phyloP scores from a whole-genome alignment of 805 yeast species.

The Saccharomycopsis amapae region DNA sequence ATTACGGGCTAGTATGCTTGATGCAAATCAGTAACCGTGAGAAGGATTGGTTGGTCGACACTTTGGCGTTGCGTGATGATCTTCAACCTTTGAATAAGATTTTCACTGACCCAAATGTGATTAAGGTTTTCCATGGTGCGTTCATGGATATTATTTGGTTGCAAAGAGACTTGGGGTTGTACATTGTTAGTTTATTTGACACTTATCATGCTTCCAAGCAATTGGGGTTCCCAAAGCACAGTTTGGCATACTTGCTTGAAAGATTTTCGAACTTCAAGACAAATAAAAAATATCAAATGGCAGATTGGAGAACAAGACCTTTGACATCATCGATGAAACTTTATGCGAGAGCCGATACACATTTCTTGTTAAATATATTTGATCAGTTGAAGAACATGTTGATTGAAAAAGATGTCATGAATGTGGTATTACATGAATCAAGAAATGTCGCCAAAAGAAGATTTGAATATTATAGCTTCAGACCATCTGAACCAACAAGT shows the following conservation, averaged over 20 bases:
- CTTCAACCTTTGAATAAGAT: conserved; percentile 59
- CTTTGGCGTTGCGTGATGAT: conserved; percentile 70
- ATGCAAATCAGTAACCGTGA: conserved; percentile 85
- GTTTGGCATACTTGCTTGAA: conserved; percentile 80
- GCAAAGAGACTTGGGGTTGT: conserved; percentile 89
- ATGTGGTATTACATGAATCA: conserved; percentile 65
- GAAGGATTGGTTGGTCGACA: conserved; percentile 84
- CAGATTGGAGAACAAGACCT: conserved; percentile 95
- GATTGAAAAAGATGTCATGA: conserved; percentile 42
- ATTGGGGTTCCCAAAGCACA: conserved; percentile 72
- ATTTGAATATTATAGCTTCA: conserved; percentile 72
- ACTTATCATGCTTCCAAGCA: conserved; percentile 84
- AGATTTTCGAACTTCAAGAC: conserved; percentile 76
- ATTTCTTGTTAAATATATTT: conserved; percentile 74
- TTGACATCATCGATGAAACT: conserved; percentile 64
- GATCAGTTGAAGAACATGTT: conserved; percentile 64
- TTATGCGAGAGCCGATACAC: conserved; percentile 94
- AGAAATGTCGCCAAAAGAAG: conserved; percentile 73
- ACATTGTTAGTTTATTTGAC: conserved; percentile 84
- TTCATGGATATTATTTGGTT: conserved; percentile 96
- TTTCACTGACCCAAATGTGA: conserved; percentile 71
- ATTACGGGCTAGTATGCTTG: conserved; percentile 81
- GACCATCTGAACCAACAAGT: conserved; percentile 31
- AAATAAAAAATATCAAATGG: conserved; percentile 88
- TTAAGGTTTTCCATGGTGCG: conserved; percentile 94